Base-by-base conservation (phyloP, 1,139 yeast genomes). In the Suhomyces bolitotheri region DNA sequence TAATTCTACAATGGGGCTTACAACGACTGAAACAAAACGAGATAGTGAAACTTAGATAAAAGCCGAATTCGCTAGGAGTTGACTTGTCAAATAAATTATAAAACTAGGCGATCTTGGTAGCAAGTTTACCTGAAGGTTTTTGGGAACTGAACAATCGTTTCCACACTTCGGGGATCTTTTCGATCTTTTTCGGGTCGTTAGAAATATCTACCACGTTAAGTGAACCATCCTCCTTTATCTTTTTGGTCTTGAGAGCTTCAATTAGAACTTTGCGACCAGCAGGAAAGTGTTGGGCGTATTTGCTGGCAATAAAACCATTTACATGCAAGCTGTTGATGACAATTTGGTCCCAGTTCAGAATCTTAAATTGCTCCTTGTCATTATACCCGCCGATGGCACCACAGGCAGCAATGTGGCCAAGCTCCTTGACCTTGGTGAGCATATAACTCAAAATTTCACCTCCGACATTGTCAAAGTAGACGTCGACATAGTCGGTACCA, bases 251-350 rank as follows among this genome's bases (percentile, higher is more conserved):
- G 33, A 73, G 53, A 37, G 60, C 66, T 9, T 51, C 49, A 8
- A 50, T 49, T 31, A 77, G 54, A 16, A 52, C 58, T 7, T 37
- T 40, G 26, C 65, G 45, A 10, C 68, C 80, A 38, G 59, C 59
- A 4, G 59, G 58, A 46, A 60, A 64, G 29, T 64, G 51, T 2
- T 44, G 48, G 12, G 41, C 41, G 46, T 47, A 62, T 44, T 76
- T 78, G 22, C 54, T 36, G 15, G 74, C 66, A 34, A 76, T 55
- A 43, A 76, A 66, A 11, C 83, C 83, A 39, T 58, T 58, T 22
- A 76, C 66, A 1, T 59, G 61, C 40, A 78, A 60, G 49, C 80
- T 62, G 51, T 70, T 75, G 26, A 63, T 58, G 38, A 75, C 64
- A 33, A 78, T 69, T 24, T 60, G 51, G 13, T 60, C 49, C 68